Base-by-base conservation (phyloP, 495 filamentous ascomycete species). In the Penicillium desertorum region DNA sequence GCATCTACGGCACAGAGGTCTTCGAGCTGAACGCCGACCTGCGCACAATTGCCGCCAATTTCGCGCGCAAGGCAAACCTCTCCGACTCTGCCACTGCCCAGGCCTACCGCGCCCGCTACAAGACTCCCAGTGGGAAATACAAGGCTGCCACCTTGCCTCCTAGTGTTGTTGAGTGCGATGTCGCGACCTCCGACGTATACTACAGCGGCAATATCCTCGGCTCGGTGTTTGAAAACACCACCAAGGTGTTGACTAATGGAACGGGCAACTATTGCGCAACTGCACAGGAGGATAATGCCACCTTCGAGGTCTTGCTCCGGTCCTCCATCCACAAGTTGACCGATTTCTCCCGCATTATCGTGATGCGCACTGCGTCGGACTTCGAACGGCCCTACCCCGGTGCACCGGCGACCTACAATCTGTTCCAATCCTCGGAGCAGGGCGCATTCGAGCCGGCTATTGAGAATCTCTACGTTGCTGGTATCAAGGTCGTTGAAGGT, bases 271-370 rank as follows among this genome's bases (percentile, higher is more conserved):
- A 91, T 71, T 91, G 87, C 74, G 79, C 81, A 58, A 85, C 80
- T 5, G 86, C 86, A 12, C 88, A 91, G 64, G 88, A 91, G 65
- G 88, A 92, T 64, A 90, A 87, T 62, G 88, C 86, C 5, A 84
- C 80, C 0, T 80, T 90, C 16, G 86, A 88, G 62, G 86, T 81
- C 25, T 70, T 92, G 27, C 63, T 90, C 25, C 82, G 88, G n/a
- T 77, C 76, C 4, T 77, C 84, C 0, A 59, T 74, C 5, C 67
- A 67, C 45, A 79, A 78, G 5, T 69, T 83, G 3, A 81, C 85
- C 4, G 88, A 92, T 62, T 91, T 88, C 69, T 62, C 73, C 9
- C 81, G 88, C 5, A 81, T 88, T 55, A 87, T 91, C 59, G 69
- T 89, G 56, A 89, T 92, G 86, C 83, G 88, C 47, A 86, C 87